phyloP scores from a whole-genome alignment of 1,284 basidiomycete genomes.

The Fomitopsis schrenkii region DNA sequence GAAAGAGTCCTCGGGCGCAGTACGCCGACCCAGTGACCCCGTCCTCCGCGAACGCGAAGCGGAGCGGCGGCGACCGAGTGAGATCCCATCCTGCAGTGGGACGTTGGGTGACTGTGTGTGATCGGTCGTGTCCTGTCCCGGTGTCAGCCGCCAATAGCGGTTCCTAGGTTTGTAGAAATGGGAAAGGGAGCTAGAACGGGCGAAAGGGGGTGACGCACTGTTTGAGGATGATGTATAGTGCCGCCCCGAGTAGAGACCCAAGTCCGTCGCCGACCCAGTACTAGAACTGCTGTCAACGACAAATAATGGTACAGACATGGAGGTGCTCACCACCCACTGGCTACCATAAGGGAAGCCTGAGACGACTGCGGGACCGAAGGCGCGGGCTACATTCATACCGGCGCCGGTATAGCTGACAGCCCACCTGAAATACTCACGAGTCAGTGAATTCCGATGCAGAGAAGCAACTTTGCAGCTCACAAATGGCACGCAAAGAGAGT shows the following conservation, averaged over 20 bases:
- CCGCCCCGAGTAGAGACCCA: slow-evolving; percentile 54
- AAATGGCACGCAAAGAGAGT: slow-evolving; percentile 67
- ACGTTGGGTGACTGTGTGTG: slow-evolving; percentile 34
- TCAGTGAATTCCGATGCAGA: not conserved
- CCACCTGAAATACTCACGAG: slow-evolving; percentile 18
- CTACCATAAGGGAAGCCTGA: slow-evolving; percentile 42
- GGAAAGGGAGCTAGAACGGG: not conserved
- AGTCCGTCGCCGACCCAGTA: slow-evolving; percentile 64
- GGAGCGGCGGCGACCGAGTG: not conserved
- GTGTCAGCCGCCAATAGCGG: slow-evolving; percentile 52
- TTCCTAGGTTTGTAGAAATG: not conserved
- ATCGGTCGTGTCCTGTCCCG: slow-evolving; percentile 44
- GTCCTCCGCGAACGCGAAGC: not conserved
- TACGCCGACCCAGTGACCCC: not conserved
- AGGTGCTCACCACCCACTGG: slow-evolving; percentile 50
- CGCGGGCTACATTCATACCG: slow-evolving; percentile 61
- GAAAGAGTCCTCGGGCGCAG: not conserved
- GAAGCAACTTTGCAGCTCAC: slow-evolving; percentile 30
- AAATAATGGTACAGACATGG: not conserved
- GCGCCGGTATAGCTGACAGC: slow-evolving; percentile 53
- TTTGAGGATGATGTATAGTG: slow-evolving; percentile 55
- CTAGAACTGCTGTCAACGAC: slow-evolving; percentile 19
- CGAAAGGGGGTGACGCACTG: slow-evolving; percentile 34
- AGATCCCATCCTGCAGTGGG: slow-evolving; percentile 21
- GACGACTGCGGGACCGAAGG: slow-evolving; percentile 67